These are phyloP conservation scores for Talaromyces stipitatus DNA, from an alignment of 495 filamentous ascomycete genomes.

Conservation along the genomic window DNA sequence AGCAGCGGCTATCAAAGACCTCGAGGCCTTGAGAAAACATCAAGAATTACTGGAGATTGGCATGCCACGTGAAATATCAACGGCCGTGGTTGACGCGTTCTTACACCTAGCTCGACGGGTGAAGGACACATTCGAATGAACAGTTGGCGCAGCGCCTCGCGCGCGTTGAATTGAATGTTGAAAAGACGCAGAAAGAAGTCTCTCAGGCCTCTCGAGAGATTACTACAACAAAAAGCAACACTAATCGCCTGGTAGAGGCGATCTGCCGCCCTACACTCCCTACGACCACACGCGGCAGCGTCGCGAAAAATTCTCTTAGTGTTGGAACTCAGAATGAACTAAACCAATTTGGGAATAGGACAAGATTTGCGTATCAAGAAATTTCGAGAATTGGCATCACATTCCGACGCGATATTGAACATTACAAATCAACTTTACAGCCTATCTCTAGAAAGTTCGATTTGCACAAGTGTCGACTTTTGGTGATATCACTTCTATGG, in stretches of 20 bases:
- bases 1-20: neutral
- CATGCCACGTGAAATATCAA: neutral
- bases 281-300: neutral
- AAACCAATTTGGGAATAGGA: no score
- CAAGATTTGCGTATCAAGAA: no score
- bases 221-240: neutral
- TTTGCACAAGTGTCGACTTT: no score
- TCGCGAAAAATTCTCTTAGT: neutral
- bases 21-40: neutral
- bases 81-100: neutral
- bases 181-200: conserved; percentile 2
- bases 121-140: neutral
- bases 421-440: no score
- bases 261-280: neutral
- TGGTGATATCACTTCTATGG: no score
- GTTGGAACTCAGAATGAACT: no score
- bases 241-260: neutral
- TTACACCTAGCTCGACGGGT: neutral
- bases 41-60: neutral
- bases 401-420: no score
- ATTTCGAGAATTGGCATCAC: no score
- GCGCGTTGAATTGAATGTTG: neutral
- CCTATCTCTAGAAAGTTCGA: no score
- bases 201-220: neutral
- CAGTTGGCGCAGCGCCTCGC: neutral